Evolutionary conservation across 352 stramenopile genomes (phyloP), one percentile per base, ranked within the genome.

Genomic region (Phytophthora capsici): DNA sequence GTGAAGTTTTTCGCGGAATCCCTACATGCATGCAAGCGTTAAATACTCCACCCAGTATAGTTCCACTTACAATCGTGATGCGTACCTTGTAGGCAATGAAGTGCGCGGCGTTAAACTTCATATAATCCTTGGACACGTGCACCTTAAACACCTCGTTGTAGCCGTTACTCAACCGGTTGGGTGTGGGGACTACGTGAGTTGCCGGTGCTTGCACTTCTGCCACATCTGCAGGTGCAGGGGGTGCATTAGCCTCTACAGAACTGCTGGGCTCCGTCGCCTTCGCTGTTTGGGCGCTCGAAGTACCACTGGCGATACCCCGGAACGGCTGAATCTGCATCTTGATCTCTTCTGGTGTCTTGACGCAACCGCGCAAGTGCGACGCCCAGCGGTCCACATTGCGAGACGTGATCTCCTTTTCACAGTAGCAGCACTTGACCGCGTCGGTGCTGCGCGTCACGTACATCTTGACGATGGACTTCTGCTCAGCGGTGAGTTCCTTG

Each of bases 1-100:
- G 59, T 99, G 97, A 6, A 99, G 71, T 44, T 96, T 91, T 74
- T 99, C 97, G 10, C 97, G 89, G 77, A 98, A 99, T 19, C 90
- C 90, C 82, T 92, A n/a, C 22, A 53, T 19, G 13, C 41, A 71
- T 6, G 6, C 12, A 62, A 19, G 23, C 44, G 16, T 43, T 37
- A 28, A 46, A 3, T 17, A 53, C 14, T 51, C 16, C 30, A 36
- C 12, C 16, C 9, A 58, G 16, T 51, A 5, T n/a, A 37, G 1
- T 3, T 22, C 14, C 6, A 41, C 4, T 34, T 1, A 14, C 8
- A 51, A 5, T 5, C 16, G n/a, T 10, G 28, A 34, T 22, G 13
- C 10, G 30, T 63, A 90, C 82, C 78, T 95, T 94, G 81, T 95
- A 95, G 6, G 88, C 88, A 61, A 96, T 96, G 38, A 96, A 96